phyloP scores from a whole-genome alignment of 371 early-diverging fungal genomes.

The Syncephalastrum contaminatum region DNA sequence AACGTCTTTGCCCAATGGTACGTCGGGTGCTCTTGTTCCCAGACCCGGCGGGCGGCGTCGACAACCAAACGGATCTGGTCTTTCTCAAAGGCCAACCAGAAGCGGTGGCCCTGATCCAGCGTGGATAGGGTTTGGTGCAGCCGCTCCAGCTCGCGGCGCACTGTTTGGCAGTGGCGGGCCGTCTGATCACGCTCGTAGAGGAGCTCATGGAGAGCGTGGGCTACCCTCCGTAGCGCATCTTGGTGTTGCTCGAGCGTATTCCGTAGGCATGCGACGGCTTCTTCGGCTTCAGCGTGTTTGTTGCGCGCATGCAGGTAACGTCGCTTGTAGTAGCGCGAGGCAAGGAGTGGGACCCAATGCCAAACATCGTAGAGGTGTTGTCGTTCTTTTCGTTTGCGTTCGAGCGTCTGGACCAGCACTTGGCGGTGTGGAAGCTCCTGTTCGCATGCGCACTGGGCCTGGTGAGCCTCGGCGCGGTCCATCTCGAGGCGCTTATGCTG shows the following conservation, averaged over 20 bases:
- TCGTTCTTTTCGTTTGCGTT: constrained; percentile 22
- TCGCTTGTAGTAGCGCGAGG: constrained; percentile 22
- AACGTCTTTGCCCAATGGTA: constrained; percentile 24
- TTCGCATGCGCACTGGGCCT: constrained; percentile 16
- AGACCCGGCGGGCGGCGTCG: constrained; percentile 17
- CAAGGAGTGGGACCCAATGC: constrained; percentile 29
- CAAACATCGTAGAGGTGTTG: constrained; percentile 29
- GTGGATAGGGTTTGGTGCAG: constrained; percentile 7
- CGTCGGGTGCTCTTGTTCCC: background rate
- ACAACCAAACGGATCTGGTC: constrained; percentile 25
- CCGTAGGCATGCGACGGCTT: constrained; percentile 33
- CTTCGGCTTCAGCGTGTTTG: constrained; percentile 33
- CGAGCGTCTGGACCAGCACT: constrained; percentile 3
- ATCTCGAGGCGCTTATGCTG: constrained; percentile 11
- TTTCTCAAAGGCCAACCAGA: constrained; percentile 31
- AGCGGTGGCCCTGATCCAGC: constrained; percentile 20
- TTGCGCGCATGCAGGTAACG: constrained; percentile 38
- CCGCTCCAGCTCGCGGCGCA: constrained; percentile 7
- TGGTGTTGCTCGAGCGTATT: constrained; percentile 25
- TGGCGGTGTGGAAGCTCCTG: constrained; percentile 2
- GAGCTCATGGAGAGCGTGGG: constrained; percentile 8
- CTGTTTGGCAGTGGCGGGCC: constrained; percentile 11
- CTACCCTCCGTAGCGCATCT: constrained; percentile 13
- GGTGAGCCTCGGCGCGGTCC: constrained; percentile 18
- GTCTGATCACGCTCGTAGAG: constrained; percentile 9